A percentile compares a stretch with the other conserved stretches of the same genome.
phyloP scores from a whole-genome alignment of 768 basidiomycete genomes.

The Tylopilus subfusipes region DNA sequence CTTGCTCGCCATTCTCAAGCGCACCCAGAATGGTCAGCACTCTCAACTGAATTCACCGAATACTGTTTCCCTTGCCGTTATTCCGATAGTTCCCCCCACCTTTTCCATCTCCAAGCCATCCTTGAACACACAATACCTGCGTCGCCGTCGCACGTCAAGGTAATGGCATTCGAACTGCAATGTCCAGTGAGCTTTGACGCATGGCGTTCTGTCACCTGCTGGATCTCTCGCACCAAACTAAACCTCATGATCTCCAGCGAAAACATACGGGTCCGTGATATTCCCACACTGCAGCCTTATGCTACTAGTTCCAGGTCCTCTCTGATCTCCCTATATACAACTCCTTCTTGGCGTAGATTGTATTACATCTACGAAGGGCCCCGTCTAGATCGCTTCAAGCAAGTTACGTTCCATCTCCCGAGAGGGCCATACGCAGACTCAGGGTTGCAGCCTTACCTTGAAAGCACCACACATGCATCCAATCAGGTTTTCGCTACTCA shows the following conservation, averaged over 20 bases:
- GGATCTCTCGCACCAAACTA: not conserved
- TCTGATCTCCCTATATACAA: not conserved
- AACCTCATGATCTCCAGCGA: not conserved
- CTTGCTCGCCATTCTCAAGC: not conserved
- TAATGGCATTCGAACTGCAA: not conserved
- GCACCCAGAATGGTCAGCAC: not conserved
- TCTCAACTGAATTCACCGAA: not conserved
- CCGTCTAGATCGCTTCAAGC: not conserved
- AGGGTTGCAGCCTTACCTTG: constrained; percentile 36
- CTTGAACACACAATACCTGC: not conserved
- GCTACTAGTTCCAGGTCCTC: not conserved
- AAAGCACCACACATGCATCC: constrained; percentile 35
- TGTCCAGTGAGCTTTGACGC: not conserved
- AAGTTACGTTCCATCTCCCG: constrained; percentile 24
- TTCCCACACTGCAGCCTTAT: not conserved
- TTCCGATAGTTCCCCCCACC: not conserved
- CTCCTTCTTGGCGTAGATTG: no score
- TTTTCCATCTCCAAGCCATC: not conserved
- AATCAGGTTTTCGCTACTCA: constrained; percentile 46
- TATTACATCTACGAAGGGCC: not conserved
- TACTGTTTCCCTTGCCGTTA: not conserved
- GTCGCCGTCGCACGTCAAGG: not conserved
- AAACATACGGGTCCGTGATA: not conserved
- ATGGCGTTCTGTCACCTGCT: not conserved
- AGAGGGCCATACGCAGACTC: constrained; percentile 27